Conservation (phyloP, 83 land plant genomes). For the Thuja plicata region DNA sequence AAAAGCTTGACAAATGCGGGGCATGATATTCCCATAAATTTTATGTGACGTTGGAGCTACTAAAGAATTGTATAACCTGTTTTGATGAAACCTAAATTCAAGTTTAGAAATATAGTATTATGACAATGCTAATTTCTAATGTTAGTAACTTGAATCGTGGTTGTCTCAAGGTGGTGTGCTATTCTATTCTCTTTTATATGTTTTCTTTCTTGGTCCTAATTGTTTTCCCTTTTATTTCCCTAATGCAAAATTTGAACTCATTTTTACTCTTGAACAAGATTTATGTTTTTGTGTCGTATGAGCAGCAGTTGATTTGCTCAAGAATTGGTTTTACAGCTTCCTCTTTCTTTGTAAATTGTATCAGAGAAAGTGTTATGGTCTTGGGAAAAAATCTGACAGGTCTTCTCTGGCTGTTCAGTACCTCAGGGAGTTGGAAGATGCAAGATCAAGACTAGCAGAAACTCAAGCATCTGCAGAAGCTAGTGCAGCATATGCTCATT, state of each 20-base stretch:
- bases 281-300: neutral
- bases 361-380: neutral
- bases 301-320: neutral
- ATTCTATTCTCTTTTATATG: neutral
- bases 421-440: conserved; percentile 54
- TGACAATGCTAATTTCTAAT: neutral
- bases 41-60: neutral
- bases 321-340: neutral
- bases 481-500: conserved; percentile 64
- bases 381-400: neutral
- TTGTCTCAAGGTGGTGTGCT: neutral
- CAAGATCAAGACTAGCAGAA: conserved; percentile 51
- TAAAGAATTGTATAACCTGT: neutral
- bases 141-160: neutral
- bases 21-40: neutral
- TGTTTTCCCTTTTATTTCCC: neutral
- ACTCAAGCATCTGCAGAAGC: conserved; percentile 64
- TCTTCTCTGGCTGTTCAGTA: conserved; percentile 37
- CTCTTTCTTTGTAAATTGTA: neutral
- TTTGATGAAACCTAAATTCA: neutral
- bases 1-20: neutral
- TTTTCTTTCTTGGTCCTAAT: neutral
- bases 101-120: too few species aligned
- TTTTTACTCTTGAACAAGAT: neutral
- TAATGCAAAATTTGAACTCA: neutral